Evolutionary conservation across 2,329 filamentous ascomycete species (phyloP).

Genomic region (Colletotrichum theobromicola): DNA sequence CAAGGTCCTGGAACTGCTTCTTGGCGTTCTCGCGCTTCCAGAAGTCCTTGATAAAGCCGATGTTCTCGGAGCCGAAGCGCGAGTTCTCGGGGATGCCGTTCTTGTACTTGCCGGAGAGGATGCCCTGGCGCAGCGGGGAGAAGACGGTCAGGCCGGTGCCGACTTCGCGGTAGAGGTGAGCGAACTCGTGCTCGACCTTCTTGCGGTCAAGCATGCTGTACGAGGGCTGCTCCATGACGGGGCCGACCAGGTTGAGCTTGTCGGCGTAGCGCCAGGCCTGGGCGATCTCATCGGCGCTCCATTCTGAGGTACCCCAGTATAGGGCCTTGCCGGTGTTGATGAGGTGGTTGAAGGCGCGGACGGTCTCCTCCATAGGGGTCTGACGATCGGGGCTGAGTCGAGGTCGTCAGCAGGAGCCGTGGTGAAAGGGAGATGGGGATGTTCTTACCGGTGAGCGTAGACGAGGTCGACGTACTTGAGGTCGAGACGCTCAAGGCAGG

Average conservation of each 20-base stretch:
- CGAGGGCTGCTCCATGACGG: slow-evolving; percentile 69
- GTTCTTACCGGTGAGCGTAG: slow-evolving; percentile 64
- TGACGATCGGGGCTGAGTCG: slow-evolving; percentile 57
- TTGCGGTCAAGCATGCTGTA: slow-evolving; percentile 69
- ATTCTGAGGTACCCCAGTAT: slow-evolving; percentile 75
- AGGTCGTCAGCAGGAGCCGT: background rate
- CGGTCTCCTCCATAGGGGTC: slow-evolving; percentile 74
- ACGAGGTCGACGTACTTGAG: slow-evolving; percentile 71
- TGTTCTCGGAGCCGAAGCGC: slow-evolving; percentile 59
- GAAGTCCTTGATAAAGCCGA: slow-evolving; percentile 60
- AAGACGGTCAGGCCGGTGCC: slow-evolving; percentile 68
- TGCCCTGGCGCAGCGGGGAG: slow-evolving; percentile 61
- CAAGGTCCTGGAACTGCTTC: slow-evolving; percentile 58
- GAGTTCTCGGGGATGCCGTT: slow-evolving; percentile 64
- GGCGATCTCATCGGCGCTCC: slow-evolving; percentile 69
- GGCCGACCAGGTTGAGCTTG: slow-evolving; percentile 64
- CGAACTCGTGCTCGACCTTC: slow-evolving; percentile 68
- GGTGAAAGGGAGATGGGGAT: too few species aligned
- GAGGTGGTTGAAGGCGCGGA: slow-evolving; percentile 73
- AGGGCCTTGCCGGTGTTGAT: slow-evolving; percentile 72
- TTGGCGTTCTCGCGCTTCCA: slow-evolving; percentile 53
- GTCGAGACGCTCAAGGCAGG: slow-evolving; percentile 60
- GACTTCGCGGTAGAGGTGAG: slow-evolving; percentile 63
- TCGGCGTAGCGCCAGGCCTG: slow-evolving; percentile 67
- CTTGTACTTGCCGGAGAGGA: slow-evolving; percentile 73